Evolutionary conservation across 257 asterid species (phyloP), one percentile per base, ranked within the genome.

Genomic region (Vinca minor): DNA sequence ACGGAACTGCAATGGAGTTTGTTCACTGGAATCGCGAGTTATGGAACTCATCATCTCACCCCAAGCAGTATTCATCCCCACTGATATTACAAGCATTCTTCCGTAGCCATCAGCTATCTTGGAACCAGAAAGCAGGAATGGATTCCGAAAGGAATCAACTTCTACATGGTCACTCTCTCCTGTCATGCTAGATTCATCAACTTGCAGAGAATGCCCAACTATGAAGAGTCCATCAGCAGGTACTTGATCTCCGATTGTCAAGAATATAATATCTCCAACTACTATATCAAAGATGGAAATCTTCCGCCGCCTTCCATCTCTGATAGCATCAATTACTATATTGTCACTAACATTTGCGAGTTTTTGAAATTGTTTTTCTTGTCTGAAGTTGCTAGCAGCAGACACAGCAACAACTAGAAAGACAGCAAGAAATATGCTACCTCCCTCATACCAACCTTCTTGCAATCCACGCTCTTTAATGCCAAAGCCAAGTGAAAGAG

Each of bases 211-310:
- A 8, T 65, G 28, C 1, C 76, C 76, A 4, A 5, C 39, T 29
- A 65, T 9, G 39, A 52, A 59, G 5, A 71, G 26, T 1, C 76
- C 76, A 47, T 71, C 76, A 26, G 76, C 71, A 46, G 76, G 76
- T 20, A 71, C 18, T 17, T 65, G 76, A 49, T 65, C 63, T 15
- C 76, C 76, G 58, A 52, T 64, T 32, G 48, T 58, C 67, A 71
- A 29, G 17, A 55, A 59, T 1, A 71, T 62, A 46, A 71, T 36
- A 59, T 71, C 76, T 0, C 76, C 76, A 18, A 71, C 76, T 18
- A 65, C 76, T 7, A 61, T 34, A 20, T 71, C 67, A 25, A 45
- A 49, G 10, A 71, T 65, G 3, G 63, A 49, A 28, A 71, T 23
- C 0, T 13, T n/a, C 29, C 58, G 67, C 13, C 65, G 23, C 38